Base-by-base conservation (phyloP, 2,329 filamentous ascomycete species). In the Trichoderma sp. region DNA sequence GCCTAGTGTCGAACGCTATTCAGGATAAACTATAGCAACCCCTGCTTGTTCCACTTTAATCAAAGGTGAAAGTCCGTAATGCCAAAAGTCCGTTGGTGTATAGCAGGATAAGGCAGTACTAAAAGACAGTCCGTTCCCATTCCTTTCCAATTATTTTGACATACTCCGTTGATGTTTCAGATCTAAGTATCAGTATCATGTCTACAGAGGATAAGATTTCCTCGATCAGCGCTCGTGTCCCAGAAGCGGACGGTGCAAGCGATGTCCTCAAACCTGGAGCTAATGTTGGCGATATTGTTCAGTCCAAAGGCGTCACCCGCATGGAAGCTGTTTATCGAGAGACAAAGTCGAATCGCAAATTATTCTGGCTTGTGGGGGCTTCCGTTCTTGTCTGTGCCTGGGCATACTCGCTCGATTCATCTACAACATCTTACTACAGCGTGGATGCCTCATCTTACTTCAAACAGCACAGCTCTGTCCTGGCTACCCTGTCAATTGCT, bases 321-420 rank as follows among this genome's bases (percentile, higher is more conserved):
- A 76, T 76, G 74, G 75, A 77, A 43, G 75, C 75, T 5, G 74
- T 77, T 24, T 76, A 76, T 67, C 74, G 75, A 32, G 73, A 75
- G 39, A 73, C 74, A 32, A 72, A 72, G 46, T 71, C 73, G 14
- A 73, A 74, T 65, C 71, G 70, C 59, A 72, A 66, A 58, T 70
- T 74, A 1, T 71, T 77, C 54, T 76, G 72, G 70, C 72, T 77
- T 8, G 74, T 77, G 16, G 75, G 73, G 2, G 68, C 43, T n/a
- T 77, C 74, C 7, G 74, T 75, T n/a, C 72, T 77, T 2, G 73
- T 77, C 30, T 77, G 76, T 67, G 76, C 75, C 1, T 77, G 74
- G 75, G 76, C 73, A 10, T 77, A 74, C 64, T 76, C 75, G 10
- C 73, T 78, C 59, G 76, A 77, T 68, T 71, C 70, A 26, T 76